Base-by-base conservation (phyloP, 805 yeast genomes). In the Groenewaldozyma salmanticensis region DNA sequence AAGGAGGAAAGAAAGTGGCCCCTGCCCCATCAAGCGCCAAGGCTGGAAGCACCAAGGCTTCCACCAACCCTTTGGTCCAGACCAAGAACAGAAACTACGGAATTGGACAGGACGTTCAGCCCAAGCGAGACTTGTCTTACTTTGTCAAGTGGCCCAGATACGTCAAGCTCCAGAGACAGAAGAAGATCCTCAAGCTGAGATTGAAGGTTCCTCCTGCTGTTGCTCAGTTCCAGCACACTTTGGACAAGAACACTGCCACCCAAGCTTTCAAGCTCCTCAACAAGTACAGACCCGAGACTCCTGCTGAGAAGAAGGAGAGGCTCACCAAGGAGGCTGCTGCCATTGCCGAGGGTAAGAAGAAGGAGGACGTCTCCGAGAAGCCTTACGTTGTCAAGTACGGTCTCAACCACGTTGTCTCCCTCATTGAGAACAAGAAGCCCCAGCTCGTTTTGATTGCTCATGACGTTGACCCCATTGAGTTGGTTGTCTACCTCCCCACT, bases 121-220 rank as follows among this genome's bases (percentile, higher is more conserved):
- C 80, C 87, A 86, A 81, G 77, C 81, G 90, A 74, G 85, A 92
- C 81, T 79, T 92, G 66, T 74, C 94, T 49, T 87, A 97, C 72
- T 88, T 84, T 69, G 97, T 90, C 66, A 92, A 83, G 73, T 92
- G 98, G 98, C 98, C 98, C 66, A 92, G 82, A 72, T 87, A 90
- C 68, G 94, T 90, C 58, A 85, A 95, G 75, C 76, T 92, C 59
- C 98, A 90, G 77, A 88, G 98, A 79, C 97, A 92, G 75, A 92
- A 81, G 82, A 90, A 90, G 80, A 82, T 90, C 68, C 77, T 90
- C 68, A 74, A 80, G 61, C 68, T 88, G 71, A 88, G 98, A 81
- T 79, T 90, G 67, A 90, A 92, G 82, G 98, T 90, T 66, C 98
- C 98, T 58, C 98, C 98, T 65, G 82, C 97, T 54, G 80, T 90